These are phyloP conservation scores for Triticum timopheevii DNA, from an alignment of 176 grass and related monocot species.

Conservation along the genomic window DNA sequence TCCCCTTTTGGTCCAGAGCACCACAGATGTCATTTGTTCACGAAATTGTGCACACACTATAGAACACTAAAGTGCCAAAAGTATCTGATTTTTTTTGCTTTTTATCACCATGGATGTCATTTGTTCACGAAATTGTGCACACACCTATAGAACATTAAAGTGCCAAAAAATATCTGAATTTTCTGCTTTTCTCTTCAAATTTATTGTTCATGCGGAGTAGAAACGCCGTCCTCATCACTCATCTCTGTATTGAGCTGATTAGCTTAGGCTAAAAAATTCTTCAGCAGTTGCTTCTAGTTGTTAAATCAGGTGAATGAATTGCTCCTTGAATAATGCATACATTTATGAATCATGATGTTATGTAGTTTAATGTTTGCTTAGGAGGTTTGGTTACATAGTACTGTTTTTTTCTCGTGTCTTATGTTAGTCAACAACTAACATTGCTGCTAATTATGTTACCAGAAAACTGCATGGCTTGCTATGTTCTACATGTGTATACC, in stretches of 20 bases:
- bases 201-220: background rate
- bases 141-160: too few species aligned
- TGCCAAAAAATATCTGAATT: background rate
- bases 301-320: slow-evolving; percentile 1
- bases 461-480: slow-evolving; percentile 98
- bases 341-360: background rate
- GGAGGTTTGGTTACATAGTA: slow-evolving; percentile 6
- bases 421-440: slow-evolving; percentile 27
- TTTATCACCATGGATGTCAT: background rate
- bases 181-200: background rate
- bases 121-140: background rate
- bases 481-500: slow-evolving; percentile 99
- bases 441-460: slow-evolving; percentile 42
- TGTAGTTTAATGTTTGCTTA: background rate
- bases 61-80: too few species aligned
- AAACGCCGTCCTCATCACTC: background rate
- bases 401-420: slow-evolving; percentile 22
- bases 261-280: background rate
- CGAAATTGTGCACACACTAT: too few species aligned
- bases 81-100: too few species aligned
- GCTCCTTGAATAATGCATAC: slow-evolving; percentile 3
- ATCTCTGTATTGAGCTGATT: background rate
- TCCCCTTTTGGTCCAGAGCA: background rate
- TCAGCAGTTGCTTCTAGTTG: background rate
- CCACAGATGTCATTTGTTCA: background rate